Percentiles rank a stretch among this genome's conserved stretches.
These are phyloP conservation scores for Sugiyamaella grinbergsii DNA, from an alignment of 1,139 yeast genomes.

Conservation along the genomic window DNA sequence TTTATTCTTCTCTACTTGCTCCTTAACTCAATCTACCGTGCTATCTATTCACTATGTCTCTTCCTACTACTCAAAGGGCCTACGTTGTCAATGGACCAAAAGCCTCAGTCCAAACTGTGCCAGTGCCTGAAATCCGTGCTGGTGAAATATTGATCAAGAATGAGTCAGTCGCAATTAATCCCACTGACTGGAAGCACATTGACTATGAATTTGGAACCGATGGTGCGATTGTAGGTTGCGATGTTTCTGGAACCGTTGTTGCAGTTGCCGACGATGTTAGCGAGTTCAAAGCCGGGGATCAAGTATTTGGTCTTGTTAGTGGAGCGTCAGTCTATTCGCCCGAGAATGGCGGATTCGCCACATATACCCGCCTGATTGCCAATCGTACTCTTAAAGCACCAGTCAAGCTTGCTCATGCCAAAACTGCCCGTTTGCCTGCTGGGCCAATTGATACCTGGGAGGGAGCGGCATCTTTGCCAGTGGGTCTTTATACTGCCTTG, in stretches of 20 bases:
- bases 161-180: constrained; percentile 65
- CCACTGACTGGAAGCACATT: constrained; percentile 74
- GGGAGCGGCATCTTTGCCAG: constrained; percentile 62
- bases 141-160: constrained; percentile 56
- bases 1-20: too few relatives aligned
- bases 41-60: too few relatives aligned
- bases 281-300: constrained; percentile 57
- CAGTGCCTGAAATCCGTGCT: constrained; percentile 32
- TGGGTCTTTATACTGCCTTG: constrained; percentile 37
- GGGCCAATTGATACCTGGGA: constrained; percentile 54
- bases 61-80: constrained; percentile 23
- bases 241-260: constrained; percentile 58
- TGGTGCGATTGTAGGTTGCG: constrained; percentile 43
- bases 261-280: constrained; percentile 59
- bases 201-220: constrained; percentile 42
- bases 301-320: constrained; percentile 52
- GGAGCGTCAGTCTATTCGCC: constrained; percentile 50
- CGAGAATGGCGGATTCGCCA: constrained; percentile 60
- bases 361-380: constrained; percentile 46
- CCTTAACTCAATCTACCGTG: too few relatives aligned
- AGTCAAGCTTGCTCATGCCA: constrained; percentile 8
- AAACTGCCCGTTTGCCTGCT: constrained; percentile 34
- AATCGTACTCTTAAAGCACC: constrained; percentile 8
- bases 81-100: constrained; percentile 20
- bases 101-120: constrained; percentile 21